Evolutionary conservation across 2,329 filamentous ascomycete genomes (phyloP).

Genomic region (Magnaporthiopsis incrustans): DNA sequence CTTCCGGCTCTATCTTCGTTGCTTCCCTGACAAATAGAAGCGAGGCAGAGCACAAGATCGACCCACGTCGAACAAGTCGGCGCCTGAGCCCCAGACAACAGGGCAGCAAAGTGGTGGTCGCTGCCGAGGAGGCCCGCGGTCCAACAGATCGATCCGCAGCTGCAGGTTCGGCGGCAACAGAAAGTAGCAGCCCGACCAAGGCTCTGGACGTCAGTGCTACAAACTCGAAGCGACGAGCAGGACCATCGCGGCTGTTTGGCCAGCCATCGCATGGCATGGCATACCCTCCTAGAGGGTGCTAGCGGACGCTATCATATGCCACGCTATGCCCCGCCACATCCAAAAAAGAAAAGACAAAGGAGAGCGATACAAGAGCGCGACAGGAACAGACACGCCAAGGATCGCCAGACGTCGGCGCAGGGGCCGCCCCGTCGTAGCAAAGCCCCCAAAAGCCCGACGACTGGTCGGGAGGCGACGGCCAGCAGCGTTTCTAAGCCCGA

Average conservation of each 20-base stretch:
- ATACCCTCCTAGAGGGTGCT: too few species aligned
- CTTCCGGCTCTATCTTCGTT: neutral
- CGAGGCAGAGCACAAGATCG: neutral
- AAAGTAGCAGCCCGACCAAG: neutral
- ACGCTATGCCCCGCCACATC: too few species aligned
- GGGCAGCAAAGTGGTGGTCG: neutral
- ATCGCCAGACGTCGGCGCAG: neutral
- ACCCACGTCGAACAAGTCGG: neutral
- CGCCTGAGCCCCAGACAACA: neutral
- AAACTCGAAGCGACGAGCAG: neutral
- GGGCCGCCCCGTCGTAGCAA: neutral
- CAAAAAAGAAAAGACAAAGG: neutral
- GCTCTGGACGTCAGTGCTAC: neutral
- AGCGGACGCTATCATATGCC: too few species aligned
- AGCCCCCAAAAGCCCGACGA: neutral
- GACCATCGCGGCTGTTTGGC: neutral
- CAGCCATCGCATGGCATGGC: too few species aligned
- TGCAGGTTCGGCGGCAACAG: neutral
- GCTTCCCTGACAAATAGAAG: neutral
- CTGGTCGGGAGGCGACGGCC: neutral
- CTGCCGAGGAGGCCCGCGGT: neutral
- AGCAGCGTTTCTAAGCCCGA: slow-evolving; percentile 5
- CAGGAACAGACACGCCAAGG: neutral
- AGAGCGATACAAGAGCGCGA: neutral
- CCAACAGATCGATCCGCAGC: slow-evolving; percentile 3